Evolutionary conservation across 2,329 filamentous ascomycete genomes (phyloP), one percentile per base, ranked within the genome.

Genomic region (Pseudogymnoascus sp.): DNA sequence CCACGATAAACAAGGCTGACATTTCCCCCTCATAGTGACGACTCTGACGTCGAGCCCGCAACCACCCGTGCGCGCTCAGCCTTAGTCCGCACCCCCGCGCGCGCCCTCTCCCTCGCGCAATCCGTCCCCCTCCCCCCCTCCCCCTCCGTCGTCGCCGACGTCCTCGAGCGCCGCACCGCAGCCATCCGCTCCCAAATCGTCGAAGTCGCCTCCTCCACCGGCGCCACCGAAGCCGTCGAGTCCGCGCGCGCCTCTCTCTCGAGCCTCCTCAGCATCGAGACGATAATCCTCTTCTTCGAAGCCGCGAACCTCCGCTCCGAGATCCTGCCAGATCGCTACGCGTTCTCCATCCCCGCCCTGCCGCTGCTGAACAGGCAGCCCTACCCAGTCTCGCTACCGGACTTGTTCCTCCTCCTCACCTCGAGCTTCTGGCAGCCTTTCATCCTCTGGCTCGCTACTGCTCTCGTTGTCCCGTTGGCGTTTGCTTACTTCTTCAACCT

Each of bases 401-500:
- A 97, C 75, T 79, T 96, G 69, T 96, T 95, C 75, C 76, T 88
- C 31, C 78, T 97, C 7, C 76, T 96, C 39, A 90, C 88, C 1
- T 78, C 82, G 40, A 83, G 83, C 26, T 97, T 96, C 81, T 97
- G 93, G 93, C 86, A 84, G 0, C 89, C 93, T 0, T 85, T 89
- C 63, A 80, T 86, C 6, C 81, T 92, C 18, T 97, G 93, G 92
- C 74, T 85, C 4, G 73, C 87, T 37, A 95, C 91, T 8, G 89
- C 85, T 72, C 75, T 90, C 63, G 71, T 90, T 47, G 68, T 93
- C 29, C 93, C 93, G 1, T 78, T 87, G 60, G 66, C 89, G 34
- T 80, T 86, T 45, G 91, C 90, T 26, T 97, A 95, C 79, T 96
- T 97, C 74, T 89, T 96, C 83, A 97, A 97, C 76, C 76, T 97